Evolutionary conservation across 768 basidiomycete species (phyloP), one percentile per base, ranked within the genome.

Genomic region (Podaxis sp.): DNA sequence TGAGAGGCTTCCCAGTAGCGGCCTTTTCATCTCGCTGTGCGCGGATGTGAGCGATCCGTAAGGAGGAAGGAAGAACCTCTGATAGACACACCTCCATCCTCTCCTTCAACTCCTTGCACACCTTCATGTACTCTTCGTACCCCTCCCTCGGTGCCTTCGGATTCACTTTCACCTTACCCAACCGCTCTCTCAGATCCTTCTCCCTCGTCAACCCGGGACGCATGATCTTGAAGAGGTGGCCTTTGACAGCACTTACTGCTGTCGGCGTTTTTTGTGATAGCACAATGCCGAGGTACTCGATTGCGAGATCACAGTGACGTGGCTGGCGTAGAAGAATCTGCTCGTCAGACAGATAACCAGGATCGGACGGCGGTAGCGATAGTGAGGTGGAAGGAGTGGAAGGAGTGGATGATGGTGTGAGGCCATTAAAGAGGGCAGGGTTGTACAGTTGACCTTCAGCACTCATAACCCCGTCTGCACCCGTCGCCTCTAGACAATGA

Each of bases 361-460:
- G 52, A 40, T 71, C 22, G 65, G 62, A 8, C 1, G 50, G 59
- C 17, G 51, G 15, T 2, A 52, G 50, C 8, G 57, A 58, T 22
- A 49, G 13, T 5, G 46, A 48, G 13, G 64, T 56, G 15, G 52
- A 70, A 36, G 30, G 37, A 40, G 57, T 62, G 48, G 30, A 65
- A 12, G 48, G 65, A 56, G 22, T 66, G 37, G 44, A 65, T 38
- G 64, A 60, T 22, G 66, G 65, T 24, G 69, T 72, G 65, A 76
- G 71, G 38, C 70, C 77, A 13, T 75, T 74, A 67, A 93, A 98
- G 12, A 98, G 71, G 0, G 94, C 87, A 0, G 93, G 90, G 70
- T 99, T 98, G 72, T 97, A 97, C 0, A 99, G 79, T 65, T 96
- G 89, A 0, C 93, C 96, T 76, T 97, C 97, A 1, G 96, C 97